Percentiles rank a stretch among this genome's conserved stretches.
phyloP scores from a whole-genome alignment of 768 basidiomycete genomes.

The Chalciporus pseudorubinellus region DNA sequence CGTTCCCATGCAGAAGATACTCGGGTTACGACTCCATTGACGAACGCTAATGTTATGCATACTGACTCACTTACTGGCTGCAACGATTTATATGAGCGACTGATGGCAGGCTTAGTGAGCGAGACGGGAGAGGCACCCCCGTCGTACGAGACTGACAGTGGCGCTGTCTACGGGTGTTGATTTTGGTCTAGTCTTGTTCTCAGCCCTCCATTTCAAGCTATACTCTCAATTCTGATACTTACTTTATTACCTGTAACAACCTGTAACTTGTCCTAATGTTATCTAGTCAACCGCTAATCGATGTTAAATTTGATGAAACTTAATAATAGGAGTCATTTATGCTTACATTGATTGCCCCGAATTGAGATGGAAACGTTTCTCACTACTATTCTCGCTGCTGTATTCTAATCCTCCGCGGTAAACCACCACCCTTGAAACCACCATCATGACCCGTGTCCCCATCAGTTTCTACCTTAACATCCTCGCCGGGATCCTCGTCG shows the following conservation, averaged over 20 bases:
- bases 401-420: not conserved
- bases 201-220: too few relatives aligned
- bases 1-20: not conserved
- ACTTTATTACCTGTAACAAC: too few relatives aligned
- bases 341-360: too few relatives aligned
- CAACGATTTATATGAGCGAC: slow-evolving; percentile 65
- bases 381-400: not conserved
- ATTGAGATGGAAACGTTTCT: not conserved
- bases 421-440: not conserved
- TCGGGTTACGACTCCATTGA: too few relatives aligned
- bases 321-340: not conserved
- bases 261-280: too few relatives aligned
- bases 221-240: too few relatives aligned
- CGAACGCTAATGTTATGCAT: not conserved
- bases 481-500: slow-evolving; percentile 18
- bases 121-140: slow-evolving; percentile 85
- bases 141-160: slow-evolving; percentile 18
- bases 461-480: slow-evolving; percentile 19
- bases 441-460: slow-evolving; percentile 8
- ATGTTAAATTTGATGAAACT: too few relatives aligned
- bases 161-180: not conserved
- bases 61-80: slow-evolving; percentile 41
- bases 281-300: too few relatives aligned
- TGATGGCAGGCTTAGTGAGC: slow-evolving; percentile 80
- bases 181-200: not conserved